These are phyloP conservation scores for Aspergillus ruber DNA, from an alignment of 2,329 filamentous ascomycete genomes.

Conservation along the genomic window DNA sequence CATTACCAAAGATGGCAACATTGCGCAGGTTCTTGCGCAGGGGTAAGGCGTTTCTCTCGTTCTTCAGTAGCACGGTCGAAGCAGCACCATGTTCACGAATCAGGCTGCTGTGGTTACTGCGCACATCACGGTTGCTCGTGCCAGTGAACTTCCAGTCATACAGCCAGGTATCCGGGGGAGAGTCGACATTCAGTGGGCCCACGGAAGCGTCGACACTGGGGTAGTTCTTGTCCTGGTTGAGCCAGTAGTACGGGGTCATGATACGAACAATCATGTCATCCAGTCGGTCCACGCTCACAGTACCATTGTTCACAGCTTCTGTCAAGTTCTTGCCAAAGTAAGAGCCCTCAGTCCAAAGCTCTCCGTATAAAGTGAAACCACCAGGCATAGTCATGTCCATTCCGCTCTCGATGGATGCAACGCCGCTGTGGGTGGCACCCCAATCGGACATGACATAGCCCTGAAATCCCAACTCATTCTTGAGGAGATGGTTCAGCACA, in stretches of 20 bases:
- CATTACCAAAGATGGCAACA: constrained; percentile 47
- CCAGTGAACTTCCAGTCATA: constrained; percentile 12
- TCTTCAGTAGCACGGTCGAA: constrained; percentile 66
- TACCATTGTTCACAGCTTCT: constrained; percentile 31
- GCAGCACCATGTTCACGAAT: constrained; percentile 70
- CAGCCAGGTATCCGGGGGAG: constrained; percentile 8
- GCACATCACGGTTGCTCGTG: constrained; percentile 50
- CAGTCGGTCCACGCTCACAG: constrained; percentile 33
- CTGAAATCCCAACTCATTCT: constrained; percentile 47
- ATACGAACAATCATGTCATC: constrained; percentile 45
- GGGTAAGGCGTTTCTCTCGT: constrained; percentile 43
- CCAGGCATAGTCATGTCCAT: constrained; percentile 29
- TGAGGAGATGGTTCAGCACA: constrained; percentile 42
- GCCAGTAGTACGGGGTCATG: constrained; percentile 42
- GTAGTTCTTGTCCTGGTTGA: constrained; percentile 38
- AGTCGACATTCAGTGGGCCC: constrained; percentile 22
- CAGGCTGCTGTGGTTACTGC: constrained; percentile 58
- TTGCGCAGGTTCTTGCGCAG: constrained; percentile 39
- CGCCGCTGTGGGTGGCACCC: constrained; percentile 40
- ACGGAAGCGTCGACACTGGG: constrained; percentile 18
- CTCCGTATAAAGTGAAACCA: constrained; percentile 24
- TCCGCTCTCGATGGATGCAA: constrained; percentile 42
- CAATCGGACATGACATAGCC: constrained; percentile 44
- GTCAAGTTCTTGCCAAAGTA: constrained; percentile 17
- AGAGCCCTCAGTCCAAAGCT: constrained; percentile 29